Percentiles rank a stretch among this genome's conserved stretches.
These are phyloP conservation scores for Hepatocystis sp. DNA, from an alignment of 169 alveolate genomes.

Conservation along the genomic window DNA sequence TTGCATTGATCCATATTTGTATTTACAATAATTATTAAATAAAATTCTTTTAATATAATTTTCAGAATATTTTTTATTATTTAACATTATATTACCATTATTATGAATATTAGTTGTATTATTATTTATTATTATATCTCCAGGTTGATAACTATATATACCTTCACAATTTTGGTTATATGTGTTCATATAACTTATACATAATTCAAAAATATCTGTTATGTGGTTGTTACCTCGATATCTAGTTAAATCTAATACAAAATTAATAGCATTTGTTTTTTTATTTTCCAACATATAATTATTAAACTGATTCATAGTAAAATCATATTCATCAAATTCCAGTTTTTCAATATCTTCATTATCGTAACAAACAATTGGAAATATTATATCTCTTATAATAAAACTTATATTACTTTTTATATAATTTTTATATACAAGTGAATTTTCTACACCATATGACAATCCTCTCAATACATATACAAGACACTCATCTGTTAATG, in stretches of 20 bases:
- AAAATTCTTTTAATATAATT: slow-evolving; percentile 10
- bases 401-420: slow-evolving; percentile 52
- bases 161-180: slow-evolving; percentile 41
- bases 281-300: slow-evolving; percentile 53
- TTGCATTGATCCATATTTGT: slow-evolving; percentile 56
- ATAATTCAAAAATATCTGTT: slow-evolving; percentile 30
- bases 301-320: slow-evolving; percentile 57
- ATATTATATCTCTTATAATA: slow-evolving; percentile 26
- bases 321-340: slow-evolving; percentile 46
- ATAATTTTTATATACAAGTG: slow-evolving; percentile 51
- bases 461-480: slow-evolving; percentile 34
- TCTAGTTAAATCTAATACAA: slow-evolving; percentile 55
- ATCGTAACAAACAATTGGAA: slow-evolving; percentile 56
- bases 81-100: not conserved
- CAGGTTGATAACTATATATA: slow-evolving; percentile 28
- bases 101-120: not conserved
- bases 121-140: no score
- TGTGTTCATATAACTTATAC: slow-evolving; percentile 40
- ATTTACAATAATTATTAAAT: slow-evolving; percentile 45
- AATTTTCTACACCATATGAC: slow-evolving; percentile 74
- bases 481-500: slow-evolving; percentile 65
- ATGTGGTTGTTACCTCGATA: slow-evolving; percentile 61
- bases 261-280: slow-evolving; percentile 38
- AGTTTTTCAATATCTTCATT: slow-evolving; percentile 58
- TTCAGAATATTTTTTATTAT: not conserved